Evolutionary conservation across 2,329 filamentous ascomycete species (phyloP), one percentile per base, ranked within the genome.

Genomic region (Nemania serpens): DNA sequence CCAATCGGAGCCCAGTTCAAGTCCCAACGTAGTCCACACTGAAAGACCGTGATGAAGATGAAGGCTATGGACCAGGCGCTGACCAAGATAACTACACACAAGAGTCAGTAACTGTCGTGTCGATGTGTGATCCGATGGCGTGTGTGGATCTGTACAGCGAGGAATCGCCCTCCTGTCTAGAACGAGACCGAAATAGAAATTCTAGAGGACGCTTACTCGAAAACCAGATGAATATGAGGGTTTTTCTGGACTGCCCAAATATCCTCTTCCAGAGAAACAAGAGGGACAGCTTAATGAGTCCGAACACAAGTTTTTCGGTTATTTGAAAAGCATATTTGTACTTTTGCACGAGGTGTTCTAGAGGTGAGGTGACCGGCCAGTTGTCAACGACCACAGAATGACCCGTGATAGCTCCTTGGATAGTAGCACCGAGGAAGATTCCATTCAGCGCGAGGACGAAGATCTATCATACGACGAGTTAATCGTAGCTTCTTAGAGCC

Each of bases 181-280:
- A n/a, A n/a, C n/a, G n/a, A n/a, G n/a, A n/a, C n/a, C n/a, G n/a
- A n/a, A n/a, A n/a, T n/a, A n/a, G n/a, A n/a, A n/a, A n/a, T n/a
- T n/a, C n/a, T n/a, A n/a, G n/a, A n/a, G n/a, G n/a, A n/a, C n/a
- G n/a, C n/a, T n/a, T n/a, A n/a, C n/a, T n/a, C n/a, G n/a, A n/a
- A n/a, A n/a, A n/a, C n/a, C n/a, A n/a, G n/a, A n/a, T n/a, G n/a
- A n/a, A n/a, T n/a, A n/a, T n/a, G n/a, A n/a, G n/a, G n/a, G n/a
- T n/a, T n/a, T n/a, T 34, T 33, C 33, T 48, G 5, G 54, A 42
- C 18, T 15, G 12, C 5, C 34, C n/a, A 34, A 69, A 70, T 13
- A 69, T 39, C 4, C 68, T 63, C 25, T 59, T 64, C 64, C 64
- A 70, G 18, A 69, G 63, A 42, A 70, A 59, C 12, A 70, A 42